Evolutionary conservation across 768 basidiomycete genomes (phyloP), one percentile per base, ranked within the genome.

Genomic region (Leucosporidium yakuticum): DNA sequence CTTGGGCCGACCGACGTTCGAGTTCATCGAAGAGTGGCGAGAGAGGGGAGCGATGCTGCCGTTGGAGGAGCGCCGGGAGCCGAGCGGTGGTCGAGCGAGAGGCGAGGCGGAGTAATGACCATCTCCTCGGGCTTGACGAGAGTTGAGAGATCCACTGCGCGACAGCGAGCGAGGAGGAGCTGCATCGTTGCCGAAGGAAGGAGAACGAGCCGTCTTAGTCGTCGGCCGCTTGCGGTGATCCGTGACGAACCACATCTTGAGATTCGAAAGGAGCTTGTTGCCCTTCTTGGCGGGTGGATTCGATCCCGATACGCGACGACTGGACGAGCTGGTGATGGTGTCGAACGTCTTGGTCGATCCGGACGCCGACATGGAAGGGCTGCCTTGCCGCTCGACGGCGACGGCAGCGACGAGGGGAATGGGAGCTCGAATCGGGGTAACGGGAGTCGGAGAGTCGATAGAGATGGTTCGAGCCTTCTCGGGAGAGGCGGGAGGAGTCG

Each of bases 201-300:
- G 39, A 8, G 39, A 44, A 15, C 39, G 39, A 44, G 39, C 14
- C 39, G 39, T 60, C 31, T 65, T 59, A 23, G 74, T 69, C 61
- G 89, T 84, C 80, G 94, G 95, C 6, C 91, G 87, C 76, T 90
- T 92, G 71, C 84, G 83, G 23, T 73, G 73, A 70, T 93, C 93
- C 69, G 96, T 92, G 68, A 91, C 85, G 79, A 97, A 95, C 90
- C 94, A 92, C 69, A 87, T 83, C 55, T 90, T 84, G 80, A 98
- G 91, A 9, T 91, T 85, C 4, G 88, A 86, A 59, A 97, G 80
- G 34, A 98, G 77, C 76, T 88, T 87, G 29, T 87, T 83, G 36
- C 68, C 63, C 73, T 77, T 80, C 32, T 61, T 79, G 51, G 12
- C 32, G 7, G 56, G 71, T 61, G 25, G 32, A 78, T 73, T 67